A percentile compares a stretch with the other conserved stretches of the same genome.
Conservation (phyloP, 2,329 filamentous ascomycete species). For the Berkeleyomyces rouxiae region DNA sequence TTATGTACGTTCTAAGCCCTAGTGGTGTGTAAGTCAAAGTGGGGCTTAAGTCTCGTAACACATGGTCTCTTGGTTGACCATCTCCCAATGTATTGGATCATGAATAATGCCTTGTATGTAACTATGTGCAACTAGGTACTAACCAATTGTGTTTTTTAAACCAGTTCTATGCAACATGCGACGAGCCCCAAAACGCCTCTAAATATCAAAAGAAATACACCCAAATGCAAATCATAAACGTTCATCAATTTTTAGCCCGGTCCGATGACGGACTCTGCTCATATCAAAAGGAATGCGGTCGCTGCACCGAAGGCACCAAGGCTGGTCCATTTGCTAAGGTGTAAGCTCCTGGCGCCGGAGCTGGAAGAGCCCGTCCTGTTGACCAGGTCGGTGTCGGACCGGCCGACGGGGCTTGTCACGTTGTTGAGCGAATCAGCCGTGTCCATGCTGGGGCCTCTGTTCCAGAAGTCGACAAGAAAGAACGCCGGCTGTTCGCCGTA, state of each 20-base stretch:
- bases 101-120: too few species aligned
- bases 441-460: conserved; percentile 50
- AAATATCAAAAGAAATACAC: not conserved
- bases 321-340: not conserved
- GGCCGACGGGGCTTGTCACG: conserved; percentile 14
- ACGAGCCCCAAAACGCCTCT: too few species aligned
- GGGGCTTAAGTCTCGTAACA: too few species aligned
- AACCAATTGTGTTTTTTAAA: too few species aligned
- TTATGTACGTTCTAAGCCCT: too few species aligned
- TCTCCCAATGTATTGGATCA: too few species aligned
- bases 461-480: conserved; percentile 66
- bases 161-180: too few species aligned
- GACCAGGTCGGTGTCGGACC: conserved; percentile 8
- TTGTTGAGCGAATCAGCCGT: conserved; percentile 54
- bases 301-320: not conserved
- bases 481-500: conserved; percentile 55
- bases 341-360: not conserved
- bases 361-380: conserved; percentile 4
- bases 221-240: not conserved
- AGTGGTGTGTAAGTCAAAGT: too few species aligned
- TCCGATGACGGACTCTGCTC: not conserved
- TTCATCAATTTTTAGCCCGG: not conserved
- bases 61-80: too few species aligned
- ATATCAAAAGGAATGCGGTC: not conserved
- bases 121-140: too few species aligned